Evolutionary conservation across 352 stramenopile species (phyloP), one percentile per base, ranked within the genome.

Genomic region (Thalassiosira delicatula): DNA sequence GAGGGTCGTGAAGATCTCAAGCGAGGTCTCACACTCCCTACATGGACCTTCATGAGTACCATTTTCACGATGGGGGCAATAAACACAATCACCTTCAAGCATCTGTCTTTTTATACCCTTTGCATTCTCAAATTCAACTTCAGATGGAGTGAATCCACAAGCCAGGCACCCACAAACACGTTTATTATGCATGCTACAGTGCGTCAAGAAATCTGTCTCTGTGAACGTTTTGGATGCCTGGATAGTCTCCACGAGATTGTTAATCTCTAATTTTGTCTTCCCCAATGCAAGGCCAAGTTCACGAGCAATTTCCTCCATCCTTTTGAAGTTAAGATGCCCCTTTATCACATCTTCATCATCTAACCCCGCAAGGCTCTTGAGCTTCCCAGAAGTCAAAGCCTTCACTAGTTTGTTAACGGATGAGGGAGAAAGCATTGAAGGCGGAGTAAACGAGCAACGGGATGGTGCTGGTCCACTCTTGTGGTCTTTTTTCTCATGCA

Each of bases 301-400:
- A 32, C 66, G 21, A 21, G 49, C 33, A n/a, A 67, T 21, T 12
- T 54, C 2, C 29, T 27, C 4, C 5, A 66, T 42, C 9, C 44
- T 19, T 25, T 66, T 54, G 53, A 75, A 51, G 35, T 75, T 75
- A 3, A 67, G 19, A 25, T 35, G 5, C 21, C 67, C 67, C 46
- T 75, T 75, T 7, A 67, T 37, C 19, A 60, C 29, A 49, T 66
- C 35, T 21, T 46, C 49, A 25, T 75, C 49, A 25, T 75, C 67
- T 49, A 75, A 60, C n/a, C 67, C 67, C 40, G 67, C 44, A 17
- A 57, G 25, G 19, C 35, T 37, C 14, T 60, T 72, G 23, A 72
- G 29, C 7, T 2, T 3, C n/a, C 63, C 49, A 21, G 3, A 30
- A 35, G 49, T 72, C 11, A 72, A 27, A 14, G 35, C 27, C 17